Base-by-base conservation (phyloP, 2,329 filamentous ascomycete species). In the Xylaria polymorpha region DNA sequence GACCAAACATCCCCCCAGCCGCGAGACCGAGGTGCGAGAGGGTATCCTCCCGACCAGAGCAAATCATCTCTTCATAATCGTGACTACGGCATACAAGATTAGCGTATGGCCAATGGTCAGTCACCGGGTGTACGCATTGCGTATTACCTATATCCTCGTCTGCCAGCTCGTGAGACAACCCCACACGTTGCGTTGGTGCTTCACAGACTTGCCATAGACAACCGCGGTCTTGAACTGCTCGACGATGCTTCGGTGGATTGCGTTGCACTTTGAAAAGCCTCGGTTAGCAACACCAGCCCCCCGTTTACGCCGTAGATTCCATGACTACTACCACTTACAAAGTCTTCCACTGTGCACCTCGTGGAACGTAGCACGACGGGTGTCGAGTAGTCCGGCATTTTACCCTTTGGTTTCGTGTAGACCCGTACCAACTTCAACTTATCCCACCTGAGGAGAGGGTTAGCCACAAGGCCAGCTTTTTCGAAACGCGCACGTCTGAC, bases 361-460 rank as follows among this genome's bases (percentile, higher is more conserved):
- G 86, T 90, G 72, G 92, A 88, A 77, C 93, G 91, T 74, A 99
- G 85, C 76, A 99, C 96, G 44, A 99, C 96, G 60, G 96, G 96
- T 61, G 92, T 85, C 67, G 90, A 90, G 83, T 99, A 99, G 82
- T 99, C 96, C 18, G 96, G 96, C 81, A 94, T 86, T 80, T 91
- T 94, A 71, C 96, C 96, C 85, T 99, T 98, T 70, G 96, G 96
- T 84, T 99, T 99, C 67, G 96, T 99, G 84, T 99, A 99, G 55
- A 99, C 92, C 76, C 96, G 89, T 75, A 93, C 91, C 69, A 99
- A 87, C 77, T 92, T 93, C 76, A 99, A 88, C 82, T 97, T 97
- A 66, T 98, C 94, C 96, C 96, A 98, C 85, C 85, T 87, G 64
- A 72, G 57, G 32, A 69, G 67, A 59, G 69, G 61, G 67, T 77